phyloP scores from a whole-genome alignment of 257 asterid genomes.

The Oldenlandia corymbosa region DNA sequence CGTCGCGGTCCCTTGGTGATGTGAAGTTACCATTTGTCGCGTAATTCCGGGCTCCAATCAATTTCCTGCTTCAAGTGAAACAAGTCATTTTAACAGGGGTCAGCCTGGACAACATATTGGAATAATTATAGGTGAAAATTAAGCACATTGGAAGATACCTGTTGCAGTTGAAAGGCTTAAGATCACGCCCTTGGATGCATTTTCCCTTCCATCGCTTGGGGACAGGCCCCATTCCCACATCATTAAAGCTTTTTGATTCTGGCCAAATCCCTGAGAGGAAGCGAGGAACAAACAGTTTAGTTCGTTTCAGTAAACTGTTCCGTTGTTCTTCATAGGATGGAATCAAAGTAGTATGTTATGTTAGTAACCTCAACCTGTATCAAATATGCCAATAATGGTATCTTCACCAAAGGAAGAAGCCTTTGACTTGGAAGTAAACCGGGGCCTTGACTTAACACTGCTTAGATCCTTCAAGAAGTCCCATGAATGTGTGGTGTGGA shows the following conservation, averaged over 20 bases:
- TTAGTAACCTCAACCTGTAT: no score
- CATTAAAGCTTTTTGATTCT: slow-evolving; percentile 69
- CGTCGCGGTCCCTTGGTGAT: slow-evolving; percentile 49
- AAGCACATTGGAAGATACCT: no score
- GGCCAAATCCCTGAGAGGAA: slow-evolving; percentile 97
- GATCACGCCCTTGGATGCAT: slow-evolving; percentile 65
- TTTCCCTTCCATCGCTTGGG: slow-evolving; percentile 84
- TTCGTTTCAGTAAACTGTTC: no score
- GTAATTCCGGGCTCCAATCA: slow-evolving; percentile 83
- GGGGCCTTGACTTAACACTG: slow-evolving; percentile 20
- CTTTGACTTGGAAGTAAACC: slow-evolving; percentile 17
- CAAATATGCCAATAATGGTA: slow-evolving; percentile 53
- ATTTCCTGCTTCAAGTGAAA: slow-evolving; percentile 46
- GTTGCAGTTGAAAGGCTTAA: slow-evolving; percentile 54
- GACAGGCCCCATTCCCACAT: slow-evolving; percentile 42
- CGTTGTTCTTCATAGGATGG: no score
- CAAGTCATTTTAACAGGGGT: not conserved
- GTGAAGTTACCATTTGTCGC: not conserved
- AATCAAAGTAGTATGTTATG: no score
- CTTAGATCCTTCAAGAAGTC: slow-evolving; percentile 58
- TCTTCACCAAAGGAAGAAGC: slow-evolving; percentile 41
- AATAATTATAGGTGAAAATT: no score
- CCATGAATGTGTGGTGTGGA: slow-evolving; percentile 88
- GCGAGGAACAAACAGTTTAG: no score
- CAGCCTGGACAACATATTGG: no score